These are phyloP conservation scores for Oldenlandia corymbosa DNA, from an alignment of 257 asterid genomes.

Conservation along the genomic window DNA sequence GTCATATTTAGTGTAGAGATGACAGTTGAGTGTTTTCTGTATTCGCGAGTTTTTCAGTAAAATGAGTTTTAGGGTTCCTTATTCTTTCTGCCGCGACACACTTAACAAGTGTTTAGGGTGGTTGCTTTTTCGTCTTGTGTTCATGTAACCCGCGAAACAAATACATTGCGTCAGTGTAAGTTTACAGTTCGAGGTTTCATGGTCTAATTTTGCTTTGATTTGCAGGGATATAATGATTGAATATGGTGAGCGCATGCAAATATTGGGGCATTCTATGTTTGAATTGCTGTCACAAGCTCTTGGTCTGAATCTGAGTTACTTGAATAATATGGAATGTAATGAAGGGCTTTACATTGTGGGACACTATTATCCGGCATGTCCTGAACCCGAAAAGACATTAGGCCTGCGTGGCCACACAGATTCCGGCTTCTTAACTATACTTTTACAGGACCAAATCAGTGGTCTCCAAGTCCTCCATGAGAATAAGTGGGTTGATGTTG, in stretches of 20 bases:
- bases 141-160: no score
- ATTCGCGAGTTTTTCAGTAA: no score
- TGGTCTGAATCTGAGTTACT: constrained; percentile 18
- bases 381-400: constrained; percentile 1
- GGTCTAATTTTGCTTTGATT: neutral
- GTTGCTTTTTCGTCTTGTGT: no score
- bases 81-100: no score
- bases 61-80: no score
- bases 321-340: constrained; percentile 24
- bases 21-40: no score
- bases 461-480: constrained; percentile 45
- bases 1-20: no score
- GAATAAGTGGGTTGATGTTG: constrained; percentile 46
- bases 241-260: constrained; percentile 12
- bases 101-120: no score
- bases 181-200: no score
- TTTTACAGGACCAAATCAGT: constrained; percentile 31
- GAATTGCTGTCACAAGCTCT: constrained; percentile 32
- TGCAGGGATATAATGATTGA: constrained; percentile 23
- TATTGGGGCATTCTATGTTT: constrained; percentile 21
- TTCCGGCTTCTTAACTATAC: constrained; percentile 37
- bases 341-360: constrained; percentile 17
- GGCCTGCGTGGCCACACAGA: constrained; percentile 45
- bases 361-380: constrained; percentile 1
- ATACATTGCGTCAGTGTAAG: no score